Evolutionary conservation across 169 alveolate species (phyloP), one percentile per base, ranked within the genome.

Genomic region (Plasmodium fragile): DNA sequence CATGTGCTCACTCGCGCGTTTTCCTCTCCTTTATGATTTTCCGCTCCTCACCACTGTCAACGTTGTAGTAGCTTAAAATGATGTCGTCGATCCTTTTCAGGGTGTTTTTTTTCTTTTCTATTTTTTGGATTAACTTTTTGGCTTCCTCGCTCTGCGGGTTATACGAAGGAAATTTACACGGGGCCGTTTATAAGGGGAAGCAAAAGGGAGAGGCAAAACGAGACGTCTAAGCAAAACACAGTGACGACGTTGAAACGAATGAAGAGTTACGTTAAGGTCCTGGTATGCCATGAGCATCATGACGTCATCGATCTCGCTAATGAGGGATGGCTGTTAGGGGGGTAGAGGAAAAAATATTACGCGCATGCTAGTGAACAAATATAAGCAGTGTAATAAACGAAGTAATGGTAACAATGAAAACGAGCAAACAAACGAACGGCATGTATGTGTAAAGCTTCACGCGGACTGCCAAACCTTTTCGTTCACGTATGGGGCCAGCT

Each of bases 11-110:
- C 34, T 18, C 71, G 85, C 34, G 72, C 0, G 25, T 45, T 79
- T 41, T 43, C 43, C 55, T 18, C 5, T 65, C 36, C 36, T 25
- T 65, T 18, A 13, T 3, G 36, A 22, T 28, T 25, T 16, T 28
- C 8, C 6, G 0, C 16, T 8, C 2, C 71, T 22, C 73, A 90
- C 94, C 94, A 69, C 84, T 90, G 72, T 95, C 97, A 69, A 93
- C 95, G 73, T 92, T 85, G 83, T 91, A 95, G 72, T 94, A 93
- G 41, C 85, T 92, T 71, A 96, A 75, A 32, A 96, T 81, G 10
- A 96, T 94, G 53, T 93, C 92, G 73, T 96, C 97, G 39, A 93
- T 95, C 36, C 92, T 70, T 87, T 55, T 75, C 18, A 96, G 92
- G 28, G 96, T 95, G 41, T 82, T 94, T 53, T 95, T 92, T 52